These are phyloP conservation scores for Myxozyma nipponensis DNA, from an alignment of 805 yeast species.

Conservation along the genomic window DNA sequence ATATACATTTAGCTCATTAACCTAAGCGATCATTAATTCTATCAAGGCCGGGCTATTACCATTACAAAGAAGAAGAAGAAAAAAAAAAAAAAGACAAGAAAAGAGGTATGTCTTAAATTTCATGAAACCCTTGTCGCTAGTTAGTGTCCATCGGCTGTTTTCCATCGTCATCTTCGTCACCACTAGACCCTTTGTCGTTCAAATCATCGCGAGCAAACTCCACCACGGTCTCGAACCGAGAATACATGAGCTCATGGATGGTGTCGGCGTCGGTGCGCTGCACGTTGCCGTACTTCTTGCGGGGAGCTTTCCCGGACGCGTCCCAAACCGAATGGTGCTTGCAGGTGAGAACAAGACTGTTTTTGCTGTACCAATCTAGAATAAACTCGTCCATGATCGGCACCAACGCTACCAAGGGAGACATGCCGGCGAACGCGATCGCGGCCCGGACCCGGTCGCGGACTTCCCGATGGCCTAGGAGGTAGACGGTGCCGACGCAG, in stretches of 20 bases:
- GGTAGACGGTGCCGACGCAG: conserved; percentile 78
- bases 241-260: conserved; percentile 69
- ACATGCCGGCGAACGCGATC: conserved; percentile 63
- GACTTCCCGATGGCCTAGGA: conserved; percentile 75
- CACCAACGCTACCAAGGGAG: conserved; percentile 70
- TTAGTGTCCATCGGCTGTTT: too few species aligned
- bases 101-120: too few species aligned
- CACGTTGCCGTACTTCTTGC: conserved; percentile 89
- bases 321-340: conserved; percentile 75
- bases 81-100: too few species aligned
- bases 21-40: background rate
- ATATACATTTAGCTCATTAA: background rate
- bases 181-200: conserved; percentile 39
- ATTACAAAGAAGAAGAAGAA: too few species aligned
- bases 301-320: conserved; percentile 58
- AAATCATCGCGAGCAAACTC: conserved; percentile 81
- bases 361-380: conserved; percentile 86
- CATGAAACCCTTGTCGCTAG: too few species aligned
- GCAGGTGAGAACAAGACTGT: conserved; percentile 64
- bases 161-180: background rate
- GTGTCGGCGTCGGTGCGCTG: conserved; percentile 69
- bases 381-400: conserved; percentile 85
- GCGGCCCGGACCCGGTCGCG: conserved; percentile 62
- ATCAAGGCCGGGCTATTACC: background rate
- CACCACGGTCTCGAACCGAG: conserved; percentile 77